phyloP scores from a whole-genome alignment of 495 filamentous ascomycete species.

The Paragyromitra xinjiangensis region DNA sequence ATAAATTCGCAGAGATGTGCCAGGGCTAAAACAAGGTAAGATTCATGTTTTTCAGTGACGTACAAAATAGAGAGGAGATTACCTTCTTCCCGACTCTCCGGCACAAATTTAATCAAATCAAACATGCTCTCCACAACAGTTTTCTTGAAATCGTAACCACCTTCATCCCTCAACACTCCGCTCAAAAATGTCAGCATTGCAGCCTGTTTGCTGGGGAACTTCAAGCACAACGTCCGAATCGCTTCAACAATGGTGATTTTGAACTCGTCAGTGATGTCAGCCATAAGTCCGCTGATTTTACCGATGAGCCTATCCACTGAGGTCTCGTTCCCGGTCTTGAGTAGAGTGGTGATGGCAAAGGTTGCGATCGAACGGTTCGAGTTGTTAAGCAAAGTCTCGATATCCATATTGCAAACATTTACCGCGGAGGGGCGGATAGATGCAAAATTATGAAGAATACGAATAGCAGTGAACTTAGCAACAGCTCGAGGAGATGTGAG shows the following conservation, averaged over 20 bases:
- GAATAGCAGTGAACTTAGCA: conserved; percentile 96
- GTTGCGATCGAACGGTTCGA: conserved; percentile 97
- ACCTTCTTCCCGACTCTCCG: conserved; percentile 94
- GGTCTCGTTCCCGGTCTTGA: conserved; percentile 97
- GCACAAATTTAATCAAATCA: conserved; percentile 98
- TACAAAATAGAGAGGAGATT: conserved; percentile 44
- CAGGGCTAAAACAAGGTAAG: conserved; percentile 66
- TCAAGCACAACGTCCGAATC: conserved; percentile 92
- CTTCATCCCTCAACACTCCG: conserved; percentile 92
- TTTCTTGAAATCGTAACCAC: conserved; percentile 98
- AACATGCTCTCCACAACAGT: conserved; percentile 99
- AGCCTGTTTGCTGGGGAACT: conserved; percentile 97
- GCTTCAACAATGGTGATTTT: conserved; percentile 99
- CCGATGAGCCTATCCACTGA: conserved; percentile 98
- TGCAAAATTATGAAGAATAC: conserved; percentile 95
- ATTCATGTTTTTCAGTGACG: conserved; percentile 27
- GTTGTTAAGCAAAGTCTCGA: conserved; percentile 94
- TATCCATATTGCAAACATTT: conserved; percentile 93
- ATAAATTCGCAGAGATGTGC: conserved; percentile 99
- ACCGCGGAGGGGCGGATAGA: conserved; percentile 94
- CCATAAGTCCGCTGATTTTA: conserved; percentile 97
- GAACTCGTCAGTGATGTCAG: conserved; percentile 98
- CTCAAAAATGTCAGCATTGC: conserved; percentile 97
- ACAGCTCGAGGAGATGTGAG: conserved; percentile 95
- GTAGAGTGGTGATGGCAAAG: conserved; percentile 94